Evolutionary conservation across 306 rosid species (phyloP), one percentile per base, ranked within the genome.

Genomic region (Lotus japonicus): DNA sequence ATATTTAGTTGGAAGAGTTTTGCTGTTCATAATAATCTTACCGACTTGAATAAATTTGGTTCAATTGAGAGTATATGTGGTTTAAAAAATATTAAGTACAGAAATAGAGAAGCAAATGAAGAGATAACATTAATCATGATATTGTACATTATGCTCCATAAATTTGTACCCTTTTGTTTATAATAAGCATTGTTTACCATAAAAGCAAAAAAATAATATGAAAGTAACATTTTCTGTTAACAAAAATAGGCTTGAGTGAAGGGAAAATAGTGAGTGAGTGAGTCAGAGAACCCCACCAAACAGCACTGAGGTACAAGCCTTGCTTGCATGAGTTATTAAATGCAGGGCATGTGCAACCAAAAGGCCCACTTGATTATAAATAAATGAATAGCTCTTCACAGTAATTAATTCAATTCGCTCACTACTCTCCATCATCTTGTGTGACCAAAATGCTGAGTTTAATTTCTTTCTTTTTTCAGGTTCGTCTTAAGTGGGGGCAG

Each of bases 341-440:
- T 87, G 94, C 79, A 75, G 64, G 19, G 79, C 91, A 85, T 78
- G 82, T 78, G 82, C 48, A 51, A 66, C 12, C 58, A 51, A 58
- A 42, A 66, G 9, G 23, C n/a, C 18, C 23, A 61, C 48, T 60
- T 64, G 6, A 9, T 39, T 57, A 80, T 64, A 57, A 74, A 61
- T 19, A 49, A 80, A 58, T 58, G 38, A 48, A n/a, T n/a, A 57
- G 7, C 14, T 17, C 10, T 58, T 75, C 0, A n/a, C 43, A 68
- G 7, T 46, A 64, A 49, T 66, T 51, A 68, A 43, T 49, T 35
- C 1, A 55, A 41, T 50, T 70, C 50, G 51, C 12, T 63, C 49
- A 43, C 39, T 73, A 60, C 66, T 21, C 66, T 21, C 52, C 74
- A 58, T 60, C 61, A 58, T 21, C 15, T 70, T 60, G 1, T n/a